These are phyloP conservation scores for Penicillium atrosanguineum DNA, from an alignment of 495 filamentous ascomycete genomes.

Conservation along the genomic window DNA sequence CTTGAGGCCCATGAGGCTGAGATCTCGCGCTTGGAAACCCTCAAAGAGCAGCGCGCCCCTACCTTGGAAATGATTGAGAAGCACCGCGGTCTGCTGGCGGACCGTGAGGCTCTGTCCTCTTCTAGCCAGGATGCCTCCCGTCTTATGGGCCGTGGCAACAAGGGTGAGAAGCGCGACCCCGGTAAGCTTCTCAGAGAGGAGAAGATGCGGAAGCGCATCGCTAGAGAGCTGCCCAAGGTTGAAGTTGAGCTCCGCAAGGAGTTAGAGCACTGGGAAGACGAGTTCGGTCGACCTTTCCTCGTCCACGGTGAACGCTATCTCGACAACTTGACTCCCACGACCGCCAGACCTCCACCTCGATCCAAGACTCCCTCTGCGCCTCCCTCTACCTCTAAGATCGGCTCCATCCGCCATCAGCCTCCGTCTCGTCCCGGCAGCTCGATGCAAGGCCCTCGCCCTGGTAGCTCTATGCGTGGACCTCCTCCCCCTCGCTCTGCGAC, in stretches of 20 bases:
- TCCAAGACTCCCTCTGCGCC: constrained; percentile 77
- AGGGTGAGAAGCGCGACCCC: constrained; percentile 88
- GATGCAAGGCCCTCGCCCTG: constrained; percentile 49
- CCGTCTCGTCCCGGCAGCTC: constrained; percentile 45
- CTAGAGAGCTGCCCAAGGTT: constrained; percentile 92
- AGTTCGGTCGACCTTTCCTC: constrained; percentile 87
- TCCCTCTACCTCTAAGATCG: constrained; percentile 32
- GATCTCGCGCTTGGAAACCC: constrained; percentile 72
- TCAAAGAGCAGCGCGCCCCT: constrained; percentile 86
- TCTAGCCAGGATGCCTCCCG: constrained; percentile 93
- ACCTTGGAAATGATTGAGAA: constrained; percentile 78
- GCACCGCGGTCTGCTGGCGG: constrained; percentile 78
- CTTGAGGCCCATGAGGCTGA: constrained; percentile 88
- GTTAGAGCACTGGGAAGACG: constrained; percentile 88
- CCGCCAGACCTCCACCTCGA: constrained; percentile 61
- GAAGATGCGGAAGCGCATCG: constrained; percentile 95
- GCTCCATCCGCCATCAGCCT: constrained; percentile 24
- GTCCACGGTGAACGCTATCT: constrained; percentile 90
- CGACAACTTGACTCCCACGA: constrained; percentile 66
- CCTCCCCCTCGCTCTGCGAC: constrained; percentile 56
- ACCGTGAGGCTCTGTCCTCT: constrained; percentile 80
- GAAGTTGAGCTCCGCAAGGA: constrained; percentile 75
- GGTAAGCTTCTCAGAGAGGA: constrained; percentile 94
- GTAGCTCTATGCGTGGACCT: constrained; percentile 46
- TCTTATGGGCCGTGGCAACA: constrained; percentile 81